Evolutionary conservation across 345 rosid genomes (phyloP), one percentile per base, ranked within the genome.

Genomic region (Melaleuca quinquenervia): DNA sequence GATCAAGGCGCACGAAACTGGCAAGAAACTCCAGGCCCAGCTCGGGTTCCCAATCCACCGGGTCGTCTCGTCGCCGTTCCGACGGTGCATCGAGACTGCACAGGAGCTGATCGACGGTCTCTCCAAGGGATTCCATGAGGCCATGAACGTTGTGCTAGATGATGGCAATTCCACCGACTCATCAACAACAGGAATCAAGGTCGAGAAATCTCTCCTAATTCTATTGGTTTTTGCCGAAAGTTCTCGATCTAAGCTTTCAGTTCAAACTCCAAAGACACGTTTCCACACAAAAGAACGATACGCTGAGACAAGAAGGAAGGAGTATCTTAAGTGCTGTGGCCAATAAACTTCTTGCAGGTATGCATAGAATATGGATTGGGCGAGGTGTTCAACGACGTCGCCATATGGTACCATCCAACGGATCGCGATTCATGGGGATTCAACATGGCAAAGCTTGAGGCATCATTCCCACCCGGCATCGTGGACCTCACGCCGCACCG

Each of bases 81-180:
- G 91, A 88, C 95, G 97, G 1, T 96, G 99, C 45, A 64, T 92
- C 54, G 94, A 96, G 91, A 96, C 99, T 1, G 98, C 98, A 75
- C 86, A 87, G 13, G 92, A 91, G 74, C 95, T 87, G 27, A 88
- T 92, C 85, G 45, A 93, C 13, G 98, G 94, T 58, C 95, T 94
- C 56, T 92, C 96, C 70, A 89, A 93, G 70, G 87, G 87, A 60
- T 87, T 84, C 21, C 84, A 62, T 4, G 75, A 32, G 1, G 87
- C 48, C 87, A 85, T 6, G 86, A 84, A 58, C 49, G 89, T 85
- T 64, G 83, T 6, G 75, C 75, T 62, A 15, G 88, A 85, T 44
- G 87, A 90, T 41, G 88, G 86, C 11, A 87, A 7, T 10, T 62
- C 21, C 21, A 2, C 75, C 20, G 18, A 15, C 44, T 15, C 62